phyloP scores from a whole-genome alignment of 192 early-diverging fungal species.

The Helicostylum pulchrum region DNA sequence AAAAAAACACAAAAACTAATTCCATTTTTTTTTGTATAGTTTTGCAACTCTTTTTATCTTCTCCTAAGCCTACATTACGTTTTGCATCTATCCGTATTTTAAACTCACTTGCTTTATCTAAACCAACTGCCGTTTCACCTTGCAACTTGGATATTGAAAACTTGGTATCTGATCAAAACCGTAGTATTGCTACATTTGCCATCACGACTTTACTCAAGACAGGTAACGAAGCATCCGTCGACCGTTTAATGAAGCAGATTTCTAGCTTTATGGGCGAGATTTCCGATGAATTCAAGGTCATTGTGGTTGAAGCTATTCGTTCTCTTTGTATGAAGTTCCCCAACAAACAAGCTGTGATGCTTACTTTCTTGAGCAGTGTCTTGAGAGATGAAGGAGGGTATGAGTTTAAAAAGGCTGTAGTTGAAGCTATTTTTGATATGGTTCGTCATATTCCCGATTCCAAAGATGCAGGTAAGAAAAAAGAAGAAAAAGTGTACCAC shows the following conservation, averaged over 20 bases:
- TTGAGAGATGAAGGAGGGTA: conserved; percentile 97
- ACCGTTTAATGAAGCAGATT: conserved; percentile 99
- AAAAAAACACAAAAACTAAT: background rate
- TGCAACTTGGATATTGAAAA: conserved; percentile 99
- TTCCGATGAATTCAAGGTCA: conserved; percentile 98
- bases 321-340: conserved; percentile 98
- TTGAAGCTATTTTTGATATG: conserved; percentile 97
- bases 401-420: conserved; percentile 94
- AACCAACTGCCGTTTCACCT: conserved; percentile 85
- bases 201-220: conserved; percentile 99
- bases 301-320: conserved; percentile 97
- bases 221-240: conserved; percentile 95
- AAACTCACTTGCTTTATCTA: conserved; percentile 87
- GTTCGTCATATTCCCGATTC: conserved; percentile 91
- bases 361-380: conserved; percentile 88
- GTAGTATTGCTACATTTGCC: conserved; percentile 96
- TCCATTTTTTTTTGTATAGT: conserved; percentile 43
- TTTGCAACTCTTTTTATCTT: conserved; percentile 89
- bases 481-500: background rate
- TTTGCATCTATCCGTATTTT: conserved; percentile 98
- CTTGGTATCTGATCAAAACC: conserved; percentile 93
- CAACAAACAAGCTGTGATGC: conserved; percentile 87
- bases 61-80: conserved; percentile 87
- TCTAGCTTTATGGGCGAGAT: conserved; percentile 98
- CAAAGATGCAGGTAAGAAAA: conserved; percentile 73